phyloP scores from a whole-genome alignment of 2,329 filamentous ascomycete species.

The Calonectria hawksworthii region DNA sequence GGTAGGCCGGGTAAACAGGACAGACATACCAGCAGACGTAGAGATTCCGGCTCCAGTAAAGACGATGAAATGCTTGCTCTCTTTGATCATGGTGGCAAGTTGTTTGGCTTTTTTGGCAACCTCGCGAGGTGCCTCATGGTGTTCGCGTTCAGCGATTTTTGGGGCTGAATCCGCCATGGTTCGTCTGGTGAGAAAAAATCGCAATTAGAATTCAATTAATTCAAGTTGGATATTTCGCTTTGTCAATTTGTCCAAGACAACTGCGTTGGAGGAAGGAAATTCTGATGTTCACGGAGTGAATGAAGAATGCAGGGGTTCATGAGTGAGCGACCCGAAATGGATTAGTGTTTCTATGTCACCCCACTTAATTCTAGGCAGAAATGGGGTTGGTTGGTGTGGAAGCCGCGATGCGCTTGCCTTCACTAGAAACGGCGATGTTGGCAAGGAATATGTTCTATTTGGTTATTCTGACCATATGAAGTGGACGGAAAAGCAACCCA shows the following conservation, averaged over 20 bases:
- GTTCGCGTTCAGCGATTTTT: slow-evolving; percentile 31
- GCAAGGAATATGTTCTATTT: neutral
- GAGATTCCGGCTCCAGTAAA: slow-evolving; percentile 64
- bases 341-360: neutral
- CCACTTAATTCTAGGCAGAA: neutral
- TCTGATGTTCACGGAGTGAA: neutral
- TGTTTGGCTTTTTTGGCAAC: slow-evolving; percentile 52
- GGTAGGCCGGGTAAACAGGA: no score
- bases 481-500: no score
- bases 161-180: slow-evolving; percentile 35
- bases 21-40: slow-evolving; percentile 60
- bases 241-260: neutral
- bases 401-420: neutral
- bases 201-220: neutral
- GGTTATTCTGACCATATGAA: no score
- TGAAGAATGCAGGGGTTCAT: no score
- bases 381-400: no score
- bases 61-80: slow-evolving; percentile 60
- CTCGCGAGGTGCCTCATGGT: slow-evolving; percentile 20
- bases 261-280: neutral
- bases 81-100: slow-evolving; percentile 54
- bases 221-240: neutral
- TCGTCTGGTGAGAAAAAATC: neutral
- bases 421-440: neutral
- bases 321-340: neutral